Base-by-base conservation (phyloP, 2,329 filamentous ascomycete species). In the Colletotrichum neosansevieriae region DNA sequence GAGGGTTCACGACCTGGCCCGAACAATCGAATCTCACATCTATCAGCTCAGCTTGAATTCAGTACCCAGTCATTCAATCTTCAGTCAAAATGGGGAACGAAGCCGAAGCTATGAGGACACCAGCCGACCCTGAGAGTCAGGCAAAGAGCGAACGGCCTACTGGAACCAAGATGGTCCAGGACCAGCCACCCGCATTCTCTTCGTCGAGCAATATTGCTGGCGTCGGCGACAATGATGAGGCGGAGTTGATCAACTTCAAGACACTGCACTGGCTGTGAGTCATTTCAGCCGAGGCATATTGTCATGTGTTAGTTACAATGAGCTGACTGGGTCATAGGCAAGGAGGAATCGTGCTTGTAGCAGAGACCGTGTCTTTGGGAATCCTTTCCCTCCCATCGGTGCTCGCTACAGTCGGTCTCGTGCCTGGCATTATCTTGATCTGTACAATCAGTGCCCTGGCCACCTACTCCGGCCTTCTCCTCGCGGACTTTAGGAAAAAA, bases 301-400 rank as follows among this genome's bases (percentile, higher is more conserved):
- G 10, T 10, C 3, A 11, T 13, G 9, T 10, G 7, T 0, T 5
- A 15, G 7, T 0, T 5, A 15, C 0, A 4, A 5, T 12, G 19
- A 9, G n/a, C 67, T 67, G n/a, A 59, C 47, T 7, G 10, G 6
- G 9, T 2, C 2, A n/a, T 42, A 81, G 81, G 77, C 81, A 84
- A 76, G 82, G 81, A 38, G 79, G 80, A 1, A 78, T 83, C n/a
- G 76, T 83, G 29, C 73, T 83, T 61, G 79, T 83, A 59, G 81
- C 81, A 15, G 81, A 83, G 70, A 83, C 81, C 1, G 80, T 83
- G 56, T 82, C 80, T 0, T 78, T 83, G 15, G 82, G 82, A 0
- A 83, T 84, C 76, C 91, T 94, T 81, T 93, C 90, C 1, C 92
- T 94, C 67, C 92, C 92, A 1, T 92, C 89, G 75, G 92, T 91